A percentile compares a stretch with the other conserved stretches of the same genome.
phyloP scores from a whole-genome alignment of 2,329 filamentous ascomycete species.

The Ceratocystis colombiana region DNA sequence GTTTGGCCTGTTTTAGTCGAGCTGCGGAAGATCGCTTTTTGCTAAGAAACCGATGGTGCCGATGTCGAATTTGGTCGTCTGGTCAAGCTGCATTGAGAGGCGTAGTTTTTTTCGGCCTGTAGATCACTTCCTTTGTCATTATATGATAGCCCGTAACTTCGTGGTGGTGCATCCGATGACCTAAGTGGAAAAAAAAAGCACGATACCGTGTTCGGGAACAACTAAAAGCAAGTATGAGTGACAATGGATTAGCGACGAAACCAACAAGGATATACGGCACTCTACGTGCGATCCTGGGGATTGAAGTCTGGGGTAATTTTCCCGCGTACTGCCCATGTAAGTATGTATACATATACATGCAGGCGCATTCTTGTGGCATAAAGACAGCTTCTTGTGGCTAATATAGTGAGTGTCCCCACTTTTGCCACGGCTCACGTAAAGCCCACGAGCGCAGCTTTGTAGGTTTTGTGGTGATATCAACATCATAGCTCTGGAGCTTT shows the following conservation, averaged over 20 bases:
- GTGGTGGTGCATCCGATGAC: neutral
- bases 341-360: neutral
- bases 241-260: conserved; percentile 6
- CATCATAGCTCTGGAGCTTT: conserved; percentile 10
- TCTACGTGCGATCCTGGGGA: neutral
- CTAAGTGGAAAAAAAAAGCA: neutral
- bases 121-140: conserved; percentile 9
- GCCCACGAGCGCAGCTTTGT: neutral
- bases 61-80: neutral
- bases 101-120: neutral
- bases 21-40: neutral
- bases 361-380: neutral
- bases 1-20: neutral
- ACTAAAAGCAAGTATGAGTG: neutral
- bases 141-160: neutral
- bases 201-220: neutral
- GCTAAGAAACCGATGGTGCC: neutral
- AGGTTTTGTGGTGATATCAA: neutral
- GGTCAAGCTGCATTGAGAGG: neutral
- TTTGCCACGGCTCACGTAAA: neutral
- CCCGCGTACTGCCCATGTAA: neutral
- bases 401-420: neutral
- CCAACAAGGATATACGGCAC: neutral
- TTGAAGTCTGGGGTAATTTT: conserved; percentile 8
- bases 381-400: neutral